Percentiles rank a stretch among this genome's conserved stretches.
Conservation (phyloP, 495 filamentous ascomycete species). For the Glonium stellatum region DNA sequence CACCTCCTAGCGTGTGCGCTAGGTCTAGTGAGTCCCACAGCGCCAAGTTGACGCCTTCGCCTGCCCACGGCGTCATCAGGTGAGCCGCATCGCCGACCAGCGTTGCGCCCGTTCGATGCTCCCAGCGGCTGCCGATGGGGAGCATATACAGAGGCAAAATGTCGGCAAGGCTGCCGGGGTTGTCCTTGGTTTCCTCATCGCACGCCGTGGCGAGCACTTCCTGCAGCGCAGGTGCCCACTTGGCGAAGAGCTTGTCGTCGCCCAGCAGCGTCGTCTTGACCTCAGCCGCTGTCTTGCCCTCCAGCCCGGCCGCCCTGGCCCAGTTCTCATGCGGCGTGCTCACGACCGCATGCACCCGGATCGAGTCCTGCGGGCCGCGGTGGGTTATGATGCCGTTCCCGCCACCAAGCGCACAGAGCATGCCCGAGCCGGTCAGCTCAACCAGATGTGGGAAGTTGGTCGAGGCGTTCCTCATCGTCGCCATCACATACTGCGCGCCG, state of each 20-base stretch:
- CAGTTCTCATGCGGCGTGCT: slow-evolving; percentile 34
- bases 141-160: slow-evolving; percentile 21
- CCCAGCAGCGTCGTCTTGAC: slow-evolving; percentile 34
- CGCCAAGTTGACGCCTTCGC: slow-evolving; percentile 27
- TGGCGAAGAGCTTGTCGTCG: slow-evolving; percentile 31
- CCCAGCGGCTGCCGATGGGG: slow-evolving; percentile 21
- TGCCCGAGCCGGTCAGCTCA: slow-evolving; percentile 15
- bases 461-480: slow-evolving; percentile 24
- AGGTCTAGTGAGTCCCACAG: slow-evolving; percentile 23
- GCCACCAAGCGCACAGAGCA: slow-evolving; percentile 25
- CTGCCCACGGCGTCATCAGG: slow-evolving; percentile 26
- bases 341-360: slow-evolving; percentile 39
- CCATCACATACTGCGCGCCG: slow-evolving; percentile 25
- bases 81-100: slow-evolving; percentile 28
- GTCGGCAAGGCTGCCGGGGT: background rate
- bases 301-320: slow-evolving; percentile 25
- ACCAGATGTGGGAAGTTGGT: slow-evolving; percentile 11
- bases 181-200: slow-evolving; percentile 30
- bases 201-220: slow-evolving; percentile 39
- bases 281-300: slow-evolving; percentile 25
- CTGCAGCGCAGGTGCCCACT: slow-evolving; percentile 35
- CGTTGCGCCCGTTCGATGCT: slow-evolving; percentile 17
- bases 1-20: slow-evolving; percentile 10
- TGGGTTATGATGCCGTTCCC: slow-evolving; percentile 34
- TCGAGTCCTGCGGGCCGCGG: slow-evolving; percentile 38